Base-by-base conservation (phyloP, 192 early-diverging fungal species). In the Spinellus fusiger region DNA sequence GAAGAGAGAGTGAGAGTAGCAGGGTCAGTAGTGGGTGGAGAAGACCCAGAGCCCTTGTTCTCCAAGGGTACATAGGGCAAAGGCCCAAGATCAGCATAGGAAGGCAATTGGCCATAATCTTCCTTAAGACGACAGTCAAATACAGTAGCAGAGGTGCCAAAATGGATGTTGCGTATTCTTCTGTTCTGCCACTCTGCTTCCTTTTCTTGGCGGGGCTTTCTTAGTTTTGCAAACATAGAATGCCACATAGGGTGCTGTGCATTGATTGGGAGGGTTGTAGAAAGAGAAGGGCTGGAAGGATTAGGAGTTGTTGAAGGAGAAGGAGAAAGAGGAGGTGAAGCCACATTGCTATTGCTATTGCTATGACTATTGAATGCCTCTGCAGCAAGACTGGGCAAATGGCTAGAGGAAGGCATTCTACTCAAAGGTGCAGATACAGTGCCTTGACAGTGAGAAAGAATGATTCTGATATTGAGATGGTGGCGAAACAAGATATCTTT, bases 111-210 rank as follows among this genome's bases (percentile, higher is more conserved):
- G 4, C 62, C 68, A 64, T 64, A 70, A 23, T 70, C 68, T 40
- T 70, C 68, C 16, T 70, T 70, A 3, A 70, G 52, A 0, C 68
- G 49, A 20, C 68, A 70, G 22, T 70, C 68, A 31, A 64, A 60
- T 5, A 70, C 62, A 7, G 50, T 59, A 40, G 64, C 55, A 10
- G 57, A 47, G 18, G 54, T 49, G 2, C 61, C 68, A 16, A 70
- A 27, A 8, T 31, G 25, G 15, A 70, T 64, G 4, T 37, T 50
- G n/a, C 64, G 57, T 16, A 26, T 22, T n/a, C 48, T 32, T 50
- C 40, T 29, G 6, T 33, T 26, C 28, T 8, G 23, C 22, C 18
- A 31, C 29, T 34, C 54, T 27, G 27, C 40, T 12, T 29, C 26
- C n/a, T 49, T 29, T 4, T 23, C 49, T 51, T 13, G 20, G 7